Evolutionary conservation across 495 filamentous ascomycete genomes (phyloP).

Genomic region (Letharia lupina): DNA sequence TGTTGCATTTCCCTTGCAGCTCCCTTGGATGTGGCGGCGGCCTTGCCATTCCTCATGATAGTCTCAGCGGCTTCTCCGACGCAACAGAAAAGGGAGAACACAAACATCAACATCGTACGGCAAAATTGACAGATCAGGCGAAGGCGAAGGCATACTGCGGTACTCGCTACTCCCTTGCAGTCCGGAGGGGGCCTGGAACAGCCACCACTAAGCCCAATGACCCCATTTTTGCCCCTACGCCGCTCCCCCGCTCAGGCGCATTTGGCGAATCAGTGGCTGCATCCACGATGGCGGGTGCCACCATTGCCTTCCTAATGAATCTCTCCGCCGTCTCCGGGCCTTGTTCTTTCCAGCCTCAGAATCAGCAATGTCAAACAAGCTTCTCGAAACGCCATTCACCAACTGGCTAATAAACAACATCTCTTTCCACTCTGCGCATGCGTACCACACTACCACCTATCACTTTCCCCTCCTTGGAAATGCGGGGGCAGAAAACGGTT

Average conservation of each 20-base stretch:
- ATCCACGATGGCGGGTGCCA: background rate
- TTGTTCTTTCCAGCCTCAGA: no score
- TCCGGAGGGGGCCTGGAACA: background rate
- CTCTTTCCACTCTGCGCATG: background rate
- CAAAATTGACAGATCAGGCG: background rate
- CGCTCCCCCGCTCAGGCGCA: background rate
- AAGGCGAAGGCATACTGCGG: background rate
- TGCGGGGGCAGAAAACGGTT: background rate
- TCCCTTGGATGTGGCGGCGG: no score
- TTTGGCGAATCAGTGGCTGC: constrained; percentile 3
- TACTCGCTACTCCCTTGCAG: no score
- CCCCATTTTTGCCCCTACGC: background rate
- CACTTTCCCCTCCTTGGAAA: background rate
- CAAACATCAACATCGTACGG: background rate
- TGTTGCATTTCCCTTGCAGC: no score
- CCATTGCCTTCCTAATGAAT: background rate
- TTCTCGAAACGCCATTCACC: background rate
- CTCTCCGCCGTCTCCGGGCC: background rate
- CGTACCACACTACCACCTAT: background rate
- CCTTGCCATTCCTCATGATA: background rate
- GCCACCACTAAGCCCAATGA: background rate
- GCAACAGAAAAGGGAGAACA: background rate
- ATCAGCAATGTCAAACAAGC: no score
- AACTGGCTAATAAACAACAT: background rate
- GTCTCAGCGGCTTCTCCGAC: background rate